Evolutionary conservation across 2,329 filamentous ascomycete genomes (phyloP), one percentile per base, ranked within the genome.

Genomic region (Arachnomyces sp.): DNA sequence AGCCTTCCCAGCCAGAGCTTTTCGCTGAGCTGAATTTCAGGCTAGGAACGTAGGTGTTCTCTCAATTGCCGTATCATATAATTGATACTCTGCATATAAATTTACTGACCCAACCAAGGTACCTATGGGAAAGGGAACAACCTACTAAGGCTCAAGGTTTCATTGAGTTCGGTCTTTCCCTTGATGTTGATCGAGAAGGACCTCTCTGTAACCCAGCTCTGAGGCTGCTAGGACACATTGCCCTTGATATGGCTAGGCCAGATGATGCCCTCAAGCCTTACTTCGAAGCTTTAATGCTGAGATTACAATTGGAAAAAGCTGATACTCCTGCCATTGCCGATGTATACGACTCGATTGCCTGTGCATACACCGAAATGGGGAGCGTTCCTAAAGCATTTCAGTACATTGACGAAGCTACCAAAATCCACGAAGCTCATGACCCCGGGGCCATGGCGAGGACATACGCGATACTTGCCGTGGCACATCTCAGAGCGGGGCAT

Each of bases 91-190:
- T 11, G 13, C 13, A 8, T 20, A 16, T n/a, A 16, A 16, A 13
- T 13, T 32, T 16, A 25, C 31, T 18, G 9, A 34, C n/a, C 28
- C 12, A 12, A 3, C 5, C n/a, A 42, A 59, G 57, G 52, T 58
- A 59, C 41, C 47, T 61, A 6, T 61, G 60, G 43, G 56, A 60
- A 43, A 45, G 50, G 2, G 58, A 59, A 43, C 45, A 46, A 28
- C 60, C 55, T 33, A 41, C 39, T 20, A 41, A 51, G 11, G 56
- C 57, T 7, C 30, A 40, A 28, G 41, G 36, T 7, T 44, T 60
- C 30, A 44, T 57, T 11, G 36, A 52, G 5, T 39, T 44, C 38
- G 56, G 55, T 6, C 38, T 59, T 31, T 30, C 36, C 4, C 49
- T 47, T 8, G 47, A 59, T 20, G 42, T 50, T 9, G 46, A 57